Conservation (phyloP, 768 basidiomycete species). For the Russula ochroleuca region DNA sequence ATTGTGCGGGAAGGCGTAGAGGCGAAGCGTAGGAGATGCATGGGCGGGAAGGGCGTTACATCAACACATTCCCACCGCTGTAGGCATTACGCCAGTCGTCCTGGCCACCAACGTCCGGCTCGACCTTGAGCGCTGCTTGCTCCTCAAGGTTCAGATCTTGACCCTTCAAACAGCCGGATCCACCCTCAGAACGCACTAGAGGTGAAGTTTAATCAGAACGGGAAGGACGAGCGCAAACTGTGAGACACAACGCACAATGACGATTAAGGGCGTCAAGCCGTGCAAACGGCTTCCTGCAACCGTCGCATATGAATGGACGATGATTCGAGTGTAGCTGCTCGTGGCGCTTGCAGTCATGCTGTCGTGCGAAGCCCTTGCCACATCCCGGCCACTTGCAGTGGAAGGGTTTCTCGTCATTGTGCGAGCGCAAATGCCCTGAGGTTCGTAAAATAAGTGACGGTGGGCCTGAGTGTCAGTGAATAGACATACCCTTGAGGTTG, state of each 20-base stretch:
- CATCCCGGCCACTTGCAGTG: slow-evolving; percentile 94
- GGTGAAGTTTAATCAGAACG: slow-evolving; percentile 1
- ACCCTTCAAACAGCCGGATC: slow-evolving; percentile 63
- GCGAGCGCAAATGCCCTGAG: slow-evolving; percentile 86
- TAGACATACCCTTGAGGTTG: slow-evolving; percentile 74
- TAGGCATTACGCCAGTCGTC: slow-evolving; percentile 9
- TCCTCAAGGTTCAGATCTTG: slow-evolving; percentile 33
- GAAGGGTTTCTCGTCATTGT: slow-evolving; percentile 93
- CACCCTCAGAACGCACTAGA: slow-evolving; percentile 75
- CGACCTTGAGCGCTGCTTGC: slow-evolving; percentile 10
- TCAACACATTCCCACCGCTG: background rate
- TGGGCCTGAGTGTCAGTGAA: slow-evolving; percentile 5
- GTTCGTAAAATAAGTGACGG: slow-evolving; percentile 4
- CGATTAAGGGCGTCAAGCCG: slow-evolving; percentile 92
- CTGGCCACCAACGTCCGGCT: slow-evolving; percentile 6
- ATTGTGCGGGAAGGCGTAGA: background rate
- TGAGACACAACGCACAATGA: slow-evolving; percentile 54
- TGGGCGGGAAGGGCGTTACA: background rate
- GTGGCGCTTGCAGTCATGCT: slow-evolving; percentile 96
- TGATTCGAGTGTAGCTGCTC: slow-evolving; percentile 93
- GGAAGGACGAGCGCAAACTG: background rate
- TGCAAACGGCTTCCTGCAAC: slow-evolving; percentile 90
- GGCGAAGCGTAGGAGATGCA: background rate
- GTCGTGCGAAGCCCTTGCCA: slow-evolving; percentile 87
- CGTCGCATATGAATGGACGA: slow-evolving; percentile 88